phyloP scores from a whole-genome alignment of 2,329 filamentous ascomycete species.

The Talaromyces sp. region DNA sequence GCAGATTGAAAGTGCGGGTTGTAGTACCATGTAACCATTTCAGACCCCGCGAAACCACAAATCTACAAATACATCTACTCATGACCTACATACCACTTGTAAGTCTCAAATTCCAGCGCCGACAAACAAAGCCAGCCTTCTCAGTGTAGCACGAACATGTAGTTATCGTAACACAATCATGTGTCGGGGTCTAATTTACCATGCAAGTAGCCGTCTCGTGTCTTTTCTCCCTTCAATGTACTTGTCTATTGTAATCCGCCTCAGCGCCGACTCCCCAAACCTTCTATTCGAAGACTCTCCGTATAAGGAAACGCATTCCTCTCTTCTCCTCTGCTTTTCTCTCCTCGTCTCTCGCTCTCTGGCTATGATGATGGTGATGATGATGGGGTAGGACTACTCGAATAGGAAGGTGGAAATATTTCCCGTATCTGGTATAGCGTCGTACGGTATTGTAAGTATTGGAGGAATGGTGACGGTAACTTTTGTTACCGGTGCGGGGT shows the following conservation, averaged over 20 bases:
- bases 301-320: background rate
- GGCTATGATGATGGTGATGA: background rate
- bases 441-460: background rate
- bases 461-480: background rate
- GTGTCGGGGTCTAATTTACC: background rate
- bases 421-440: background rate
- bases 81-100: too few relatives aligned
- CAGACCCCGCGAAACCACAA: background rate
- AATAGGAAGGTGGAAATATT: slow-evolving; percentile 14
- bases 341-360: background rate
- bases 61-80: background rate
- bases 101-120: background rate
- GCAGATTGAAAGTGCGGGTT: background rate
- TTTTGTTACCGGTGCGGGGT: background rate
- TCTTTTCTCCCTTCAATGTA: background rate
- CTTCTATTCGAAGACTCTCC: background rate
- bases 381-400: background rate
- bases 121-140: background rate
- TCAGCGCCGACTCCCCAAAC: background rate
- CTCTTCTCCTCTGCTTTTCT: background rate
- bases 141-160: background rate
- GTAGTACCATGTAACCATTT: background rate
- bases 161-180: background rate
- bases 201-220: background rate
- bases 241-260: background rate